Evolutionary conservation across 495 filamentous ascomycete species (phyloP).

Genomic region (Penicillium nucicola): DNA sequence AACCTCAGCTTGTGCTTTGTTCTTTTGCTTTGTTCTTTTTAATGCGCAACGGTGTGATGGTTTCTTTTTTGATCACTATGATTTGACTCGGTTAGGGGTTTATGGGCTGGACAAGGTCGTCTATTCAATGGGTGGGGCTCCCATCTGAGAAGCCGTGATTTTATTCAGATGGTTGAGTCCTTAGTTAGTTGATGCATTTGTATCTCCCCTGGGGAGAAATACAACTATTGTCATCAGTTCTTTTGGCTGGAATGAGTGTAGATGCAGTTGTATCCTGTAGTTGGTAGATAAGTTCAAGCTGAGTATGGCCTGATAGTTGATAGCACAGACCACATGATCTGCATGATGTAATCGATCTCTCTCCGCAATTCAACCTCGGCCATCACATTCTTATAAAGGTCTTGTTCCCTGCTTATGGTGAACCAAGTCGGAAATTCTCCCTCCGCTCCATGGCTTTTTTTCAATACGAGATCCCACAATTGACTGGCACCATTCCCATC

Average conservation of each 20-base stretch:
- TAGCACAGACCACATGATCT: constrained; percentile 22
- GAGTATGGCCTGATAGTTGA: neutral
- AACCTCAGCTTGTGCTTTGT: neutral
- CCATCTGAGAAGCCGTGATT: neutral
- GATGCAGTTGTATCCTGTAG: neutral
- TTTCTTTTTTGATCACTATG: constrained; percentile 6
- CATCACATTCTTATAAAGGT: constrained; percentile 16
- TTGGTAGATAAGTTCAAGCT: neutral
- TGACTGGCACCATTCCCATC: neutral
- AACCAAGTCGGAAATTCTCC: neutral
- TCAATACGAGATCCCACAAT: neutral
- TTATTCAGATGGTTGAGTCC: neutral
- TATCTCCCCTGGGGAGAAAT: neutral
- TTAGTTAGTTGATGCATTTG: no score
- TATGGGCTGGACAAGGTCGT: neutral
- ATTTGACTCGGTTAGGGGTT: constrained; percentile 2
- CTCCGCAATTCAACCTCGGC: constrained; percentile 19
- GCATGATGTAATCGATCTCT: constrained; percentile 28
- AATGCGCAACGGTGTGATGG: constrained; percentile 30
- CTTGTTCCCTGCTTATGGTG: constrained; percentile 1
- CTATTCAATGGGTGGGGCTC: neutral
- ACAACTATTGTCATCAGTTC: constrained; percentile 7
- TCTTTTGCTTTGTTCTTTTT: constrained; percentile 7
- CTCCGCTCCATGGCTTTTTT: neutral
- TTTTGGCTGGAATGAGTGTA: neutral